These are phyloP conservation scores for Ophiostoma australiae DNA, from an alignment of 2,329 filamentous ascomycete genomes.

Conservation along the genomic window DNA sequence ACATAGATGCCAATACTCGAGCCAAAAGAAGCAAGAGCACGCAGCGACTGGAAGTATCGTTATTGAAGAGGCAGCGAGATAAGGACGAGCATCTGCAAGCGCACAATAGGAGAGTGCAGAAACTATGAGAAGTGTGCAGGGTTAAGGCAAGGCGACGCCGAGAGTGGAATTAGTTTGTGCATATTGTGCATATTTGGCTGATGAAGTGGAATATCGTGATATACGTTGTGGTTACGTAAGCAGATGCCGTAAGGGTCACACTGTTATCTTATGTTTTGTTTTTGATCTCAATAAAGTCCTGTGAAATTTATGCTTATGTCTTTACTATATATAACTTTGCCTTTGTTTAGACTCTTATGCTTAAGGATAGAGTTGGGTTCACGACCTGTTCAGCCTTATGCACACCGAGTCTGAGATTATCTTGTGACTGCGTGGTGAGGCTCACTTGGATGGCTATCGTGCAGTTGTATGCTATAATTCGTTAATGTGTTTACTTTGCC, in stretches of 20 bases:
- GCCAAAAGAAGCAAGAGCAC: not conserved
- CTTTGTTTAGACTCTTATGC: not conserved
- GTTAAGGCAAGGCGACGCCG: not conserved
- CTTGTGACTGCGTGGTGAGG: not conserved
- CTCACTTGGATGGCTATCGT: not conserved
- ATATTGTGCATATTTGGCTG: not conserved
- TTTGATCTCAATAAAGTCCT: no score
- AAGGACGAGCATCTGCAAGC: not conserved
- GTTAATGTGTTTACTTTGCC: no score
- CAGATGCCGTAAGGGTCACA: no score
- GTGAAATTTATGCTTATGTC: not conserved
- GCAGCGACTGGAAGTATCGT: not conserved
- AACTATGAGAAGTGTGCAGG: slow-evolving; percentile 4
- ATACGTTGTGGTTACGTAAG: not conserved
- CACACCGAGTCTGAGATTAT: not conserved
- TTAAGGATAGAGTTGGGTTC: not conserved
- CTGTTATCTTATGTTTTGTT: no score
- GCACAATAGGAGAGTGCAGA: not conserved
- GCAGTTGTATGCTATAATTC: no score
- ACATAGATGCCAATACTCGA: no score
- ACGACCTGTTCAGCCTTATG: not conserved
- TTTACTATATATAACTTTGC: not conserved
- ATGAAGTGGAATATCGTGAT: not conserved
- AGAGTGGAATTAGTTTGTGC: not conserved
- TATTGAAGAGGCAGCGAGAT: not conserved